These are phyloP conservation scores for Syncephalastrum contaminatum DNA, from an alignment of 371 early-diverging fungal species.

Conservation along the genomic window DNA sequence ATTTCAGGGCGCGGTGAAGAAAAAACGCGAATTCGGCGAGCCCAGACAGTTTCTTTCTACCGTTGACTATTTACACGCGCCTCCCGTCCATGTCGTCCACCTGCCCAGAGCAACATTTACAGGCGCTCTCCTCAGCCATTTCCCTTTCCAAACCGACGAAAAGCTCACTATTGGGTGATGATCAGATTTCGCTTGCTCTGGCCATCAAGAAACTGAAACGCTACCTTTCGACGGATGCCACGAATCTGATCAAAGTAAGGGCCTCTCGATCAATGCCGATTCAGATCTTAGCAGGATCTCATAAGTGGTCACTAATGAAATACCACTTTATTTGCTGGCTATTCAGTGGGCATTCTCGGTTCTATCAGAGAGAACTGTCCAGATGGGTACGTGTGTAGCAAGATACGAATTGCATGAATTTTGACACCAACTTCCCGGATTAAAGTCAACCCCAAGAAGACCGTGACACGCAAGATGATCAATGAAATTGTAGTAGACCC, in stretches of 20 bases:
- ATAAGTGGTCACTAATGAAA: neutral
- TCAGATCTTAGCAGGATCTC: neutral
- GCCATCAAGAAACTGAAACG: slow-evolving; percentile 16
- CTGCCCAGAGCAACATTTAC: too few relatives aligned
- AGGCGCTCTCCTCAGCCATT: too few relatives aligned
- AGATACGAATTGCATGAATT: neutral
- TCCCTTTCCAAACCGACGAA: too few relatives aligned
- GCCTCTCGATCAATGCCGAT: neutral
- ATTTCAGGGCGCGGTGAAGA: too few relatives aligned
- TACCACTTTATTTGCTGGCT: neutral
- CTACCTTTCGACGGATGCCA: slow-evolving; percentile 16
- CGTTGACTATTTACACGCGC: too few relatives aligned
- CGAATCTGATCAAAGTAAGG: slow-evolving; percentile 16
- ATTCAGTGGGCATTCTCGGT: slow-evolving; percentile 20
- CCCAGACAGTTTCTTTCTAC: too few relatives aligned
- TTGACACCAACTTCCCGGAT: neutral
- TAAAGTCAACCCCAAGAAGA: neutral
- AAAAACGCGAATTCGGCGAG: too few relatives aligned
- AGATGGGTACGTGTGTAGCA: neutral
- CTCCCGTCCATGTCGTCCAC: too few relatives aligned
- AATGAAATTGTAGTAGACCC: slow-evolving; percentile 14
- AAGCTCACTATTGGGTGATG: neutral
- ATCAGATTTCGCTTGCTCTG: slow-evolving; percentile 8
- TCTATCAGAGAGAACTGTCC: slow-evolving; percentile 12
- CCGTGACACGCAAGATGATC: neutral